Evolutionary conservation across 345 rosid genomes (phyloP), one percentile per base, ranked within the genome.

Genomic region (Salix suchowensis): DNA sequence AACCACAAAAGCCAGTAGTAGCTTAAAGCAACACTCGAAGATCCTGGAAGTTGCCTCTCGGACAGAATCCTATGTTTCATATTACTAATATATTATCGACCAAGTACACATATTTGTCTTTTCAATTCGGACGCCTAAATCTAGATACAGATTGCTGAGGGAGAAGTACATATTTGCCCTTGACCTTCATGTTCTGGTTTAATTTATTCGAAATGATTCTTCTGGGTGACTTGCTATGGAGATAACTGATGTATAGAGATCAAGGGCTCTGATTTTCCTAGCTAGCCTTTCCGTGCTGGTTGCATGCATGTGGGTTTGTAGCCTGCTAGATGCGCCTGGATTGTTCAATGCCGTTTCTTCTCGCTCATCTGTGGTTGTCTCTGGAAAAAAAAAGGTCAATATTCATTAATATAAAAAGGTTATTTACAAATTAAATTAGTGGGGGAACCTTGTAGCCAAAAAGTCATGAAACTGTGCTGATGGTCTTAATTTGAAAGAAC

Each of bases 1-100:
- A 52, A 16, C 26, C 23, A 36, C 40, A 7, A 32, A 55, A 64
- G 23, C 46, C 48, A 40, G 44, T 11, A 71, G 32, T 60, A n/a
- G 23, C 36, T 44, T 19, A 12, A 74, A 67, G 73, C 52, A 81
- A 55, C 66, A 76, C 73, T 87, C 82, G 82, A 78, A 73, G 79
- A 82, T 85, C 88, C 85, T 78, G 78, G 87, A 86, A 87, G 77
- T 74, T 90, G 81, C 92, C 84, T 82, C 10, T n/a, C 44, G 42
- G 71, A 58, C 48, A 79, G 89, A 78, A 90, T 87, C 87, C 89
- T 64, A 85, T 87, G 88, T 83, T 61, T 40, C 5, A 18, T 39
- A 16, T 44, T 50, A 48, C 36, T 58, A 24, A 18, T 67, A 9
- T 52, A 16, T n/a, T 21, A 0, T n/a, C 26, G 8, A 0, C 23